These are phyloP conservation scores for Gryganskiella cystojenkinii DNA, from an alignment of 192 early-diverging fungal genomes.

Conservation along the genomic window DNA sequence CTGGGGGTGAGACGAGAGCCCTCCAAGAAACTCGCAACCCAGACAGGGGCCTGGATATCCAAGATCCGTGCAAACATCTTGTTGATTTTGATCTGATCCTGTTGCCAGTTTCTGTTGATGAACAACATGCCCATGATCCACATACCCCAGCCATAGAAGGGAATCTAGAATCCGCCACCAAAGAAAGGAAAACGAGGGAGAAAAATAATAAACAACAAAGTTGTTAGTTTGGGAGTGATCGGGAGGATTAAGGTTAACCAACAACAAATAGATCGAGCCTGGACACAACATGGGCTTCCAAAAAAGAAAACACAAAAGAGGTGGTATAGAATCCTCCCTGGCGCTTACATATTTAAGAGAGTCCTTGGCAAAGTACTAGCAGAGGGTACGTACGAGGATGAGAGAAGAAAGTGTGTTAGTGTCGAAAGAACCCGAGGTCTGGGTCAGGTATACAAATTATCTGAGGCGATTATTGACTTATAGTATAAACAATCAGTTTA, in stretches of 20 bases:
- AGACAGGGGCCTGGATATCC: constrained; percentile 60
- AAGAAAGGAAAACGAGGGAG: not conserved
- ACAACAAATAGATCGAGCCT: too few relatives aligned
- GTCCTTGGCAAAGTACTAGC: constrained; percentile 71
- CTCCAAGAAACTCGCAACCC: constrained; percentile 67
- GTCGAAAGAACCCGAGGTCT: not conserved
- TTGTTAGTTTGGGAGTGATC: not conserved
- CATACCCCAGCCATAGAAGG: constrained; percentile 73
- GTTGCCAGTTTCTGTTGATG: constrained; percentile 65
- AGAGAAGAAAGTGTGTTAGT: not conserved
- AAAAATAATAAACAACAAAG: not conserved
- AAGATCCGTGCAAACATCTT: constrained; percentile 63
- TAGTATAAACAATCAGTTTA: constrained; percentile 12
- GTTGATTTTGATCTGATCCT: constrained; percentile 61
- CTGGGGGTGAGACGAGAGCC: constrained; percentile 62
- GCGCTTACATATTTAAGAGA: constrained; percentile 65
- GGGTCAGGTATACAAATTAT: too few relatives aligned
- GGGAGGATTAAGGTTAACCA: not conserved
- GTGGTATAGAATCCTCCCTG: too few relatives aligned
- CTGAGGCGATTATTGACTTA: not conserved
- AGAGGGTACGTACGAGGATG: not conserved
- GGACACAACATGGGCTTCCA: too few relatives aligned
- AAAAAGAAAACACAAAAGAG: too few relatives aligned
- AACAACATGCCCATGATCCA: constrained; percentile 71
- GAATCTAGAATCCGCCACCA: constrained; percentile 49